phyloP scores from a whole-genome alignment of 139 green algal species.

The Spirogloea muscicola region DNA sequence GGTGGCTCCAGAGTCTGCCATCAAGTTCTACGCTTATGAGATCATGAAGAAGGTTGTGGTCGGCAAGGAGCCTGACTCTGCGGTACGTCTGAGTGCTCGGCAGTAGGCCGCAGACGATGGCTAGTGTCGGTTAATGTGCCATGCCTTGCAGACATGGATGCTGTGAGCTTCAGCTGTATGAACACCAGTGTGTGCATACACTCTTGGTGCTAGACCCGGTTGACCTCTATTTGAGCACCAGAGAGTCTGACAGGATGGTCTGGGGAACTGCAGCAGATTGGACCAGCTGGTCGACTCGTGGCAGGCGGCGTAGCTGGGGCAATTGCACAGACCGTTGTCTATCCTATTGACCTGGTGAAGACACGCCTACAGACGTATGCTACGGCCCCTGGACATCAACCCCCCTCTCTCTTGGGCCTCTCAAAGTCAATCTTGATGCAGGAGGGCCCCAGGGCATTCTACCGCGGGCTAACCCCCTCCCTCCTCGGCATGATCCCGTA shows the following conservation, averaged over 20 bases:
- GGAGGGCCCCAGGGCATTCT: constrained; percentile 43
- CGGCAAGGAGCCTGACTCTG: constrained; percentile 10
- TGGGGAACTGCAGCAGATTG: constrained; percentile 3
- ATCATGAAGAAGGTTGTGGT: constrained; percentile 32
- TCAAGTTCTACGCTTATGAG: constrained; percentile 51
- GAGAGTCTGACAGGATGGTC: too few relatives aligned
- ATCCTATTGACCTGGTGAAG: constrained; percentile 48
- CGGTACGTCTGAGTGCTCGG: neutral
- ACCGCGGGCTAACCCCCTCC: constrained; percentile 42
- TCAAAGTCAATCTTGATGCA: constrained; percentile 2
- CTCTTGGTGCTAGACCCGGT: too few relatives aligned
- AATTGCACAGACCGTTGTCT: constrained; percentile 44
- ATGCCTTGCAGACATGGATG: too few relatives aligned
- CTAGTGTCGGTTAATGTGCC: too few relatives aligned
- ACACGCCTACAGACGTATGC: constrained; percentile 42
- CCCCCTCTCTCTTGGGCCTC: constrained; percentile 11
- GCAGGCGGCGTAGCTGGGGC: constrained; percentile 45
- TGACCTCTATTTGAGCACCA: too few relatives aligned
- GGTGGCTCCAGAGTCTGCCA: constrained; percentile 52
- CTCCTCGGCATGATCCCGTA: constrained; percentile 94
- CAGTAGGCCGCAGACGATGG: too few relatives aligned
- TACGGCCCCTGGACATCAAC: too few relatives aligned
- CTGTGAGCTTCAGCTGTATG: too few relatives aligned
- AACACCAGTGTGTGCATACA: too few relatives aligned
- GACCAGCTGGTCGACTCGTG: constrained; percentile 27